Conservation (phyloP, 2,329 filamentous ascomycete species). For the Dichotomopilus funicola region DNA sequence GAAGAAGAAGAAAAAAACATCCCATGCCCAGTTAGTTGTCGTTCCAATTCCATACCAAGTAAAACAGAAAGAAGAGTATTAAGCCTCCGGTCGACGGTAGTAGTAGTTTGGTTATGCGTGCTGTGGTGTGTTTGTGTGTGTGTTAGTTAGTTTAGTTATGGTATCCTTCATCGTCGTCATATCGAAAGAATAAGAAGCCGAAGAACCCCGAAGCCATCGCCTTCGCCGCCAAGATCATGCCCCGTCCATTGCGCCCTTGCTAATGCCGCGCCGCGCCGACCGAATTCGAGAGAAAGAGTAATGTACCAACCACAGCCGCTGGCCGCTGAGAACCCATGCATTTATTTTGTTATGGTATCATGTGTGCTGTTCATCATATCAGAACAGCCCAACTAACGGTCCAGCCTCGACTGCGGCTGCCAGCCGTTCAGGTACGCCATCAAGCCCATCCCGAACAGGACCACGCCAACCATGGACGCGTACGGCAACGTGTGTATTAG, state of each 20-base stretch:
- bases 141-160: not conserved
- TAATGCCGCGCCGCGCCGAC: not conserved
- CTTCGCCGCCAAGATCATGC: not conserved
- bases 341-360: not conserved
- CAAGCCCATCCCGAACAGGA: slow-evolving; percentile 71
- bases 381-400: slow-evolving; percentile 24
- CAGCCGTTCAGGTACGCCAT: slow-evolving; percentile 86
- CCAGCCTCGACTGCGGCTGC: slow-evolving; percentile 46
- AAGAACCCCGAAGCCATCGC: not conserved
- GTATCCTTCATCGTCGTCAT: slow-evolving; percentile 4
- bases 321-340: not conserved
- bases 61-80: not conserved
- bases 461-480: slow-evolving; percentile 75
- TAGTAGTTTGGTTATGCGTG: not conserved
- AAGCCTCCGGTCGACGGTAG: not conserved
- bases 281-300: not conserved
- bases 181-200: not conserved
- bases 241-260: not conserved
- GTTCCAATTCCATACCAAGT: not conserved
- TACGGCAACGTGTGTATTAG: slow-evolving; percentile 61
- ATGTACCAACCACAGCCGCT: not conserved
- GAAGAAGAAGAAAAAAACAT: not conserved
- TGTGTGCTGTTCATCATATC: too few relatives aligned
- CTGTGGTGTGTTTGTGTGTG: not conserved
- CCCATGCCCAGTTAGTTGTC: not conserved